Evolutionary conservation across 1,139 yeast species (phyloP).

Genomic region (Wickerhamomyces sp.): DNA sequence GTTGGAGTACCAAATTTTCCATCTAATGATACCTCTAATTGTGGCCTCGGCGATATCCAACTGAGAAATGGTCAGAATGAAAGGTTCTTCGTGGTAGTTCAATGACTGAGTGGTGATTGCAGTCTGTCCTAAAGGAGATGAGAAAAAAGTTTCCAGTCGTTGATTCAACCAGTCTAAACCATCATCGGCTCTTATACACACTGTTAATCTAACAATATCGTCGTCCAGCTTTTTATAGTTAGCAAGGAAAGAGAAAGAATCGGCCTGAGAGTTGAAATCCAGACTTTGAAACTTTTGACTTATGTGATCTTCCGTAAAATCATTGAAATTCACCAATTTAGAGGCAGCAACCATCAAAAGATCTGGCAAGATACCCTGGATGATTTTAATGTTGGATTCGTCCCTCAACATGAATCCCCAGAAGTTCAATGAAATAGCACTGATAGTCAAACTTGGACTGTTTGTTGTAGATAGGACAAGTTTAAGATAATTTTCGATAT

Average conservation of each 20-base stretch:
- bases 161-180: slow-evolving; percentile 79
- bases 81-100: slow-evolving; percentile 57
- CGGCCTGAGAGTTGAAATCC: slow-evolving; percentile 88
- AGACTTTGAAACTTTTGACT: slow-evolving; percentile 65
- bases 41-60: slow-evolving; percentile 85
- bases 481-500: slow-evolving; percentile 50
- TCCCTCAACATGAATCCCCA: slow-evolving; percentile 89
- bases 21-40: slow-evolving; percentile 88
- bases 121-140: slow-evolving; percentile 64
- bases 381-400: slow-evolving; percentile 55
- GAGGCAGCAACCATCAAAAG: slow-evolving; percentile 75
- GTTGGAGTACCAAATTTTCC: slow-evolving; percentile 83
- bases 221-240: slow-evolving; percentile 83
- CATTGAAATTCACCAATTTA: slow-evolving; percentile 69
- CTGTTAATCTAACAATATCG: slow-evolving; percentile 82
- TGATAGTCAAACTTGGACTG: slow-evolving; percentile 83
- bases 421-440: slow-evolving; percentile 86
- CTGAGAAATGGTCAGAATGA: slow-evolving; percentile 74
- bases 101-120: slow-evolving; percentile 55
- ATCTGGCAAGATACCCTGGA: slow-evolving; percentile 53
- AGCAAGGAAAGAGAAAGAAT: slow-evolving; percentile 67
- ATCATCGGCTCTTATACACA: slow-evolving; percentile 80
- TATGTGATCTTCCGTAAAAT: slow-evolving; percentile 58
- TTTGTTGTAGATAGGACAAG: slow-evolving; percentile 76
- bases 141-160: slow-evolving; percentile 67